phyloP scores from a whole-genome alignment of 2,329 filamentous ascomycete genomes.

The Curvularia verruculosa region DNA sequence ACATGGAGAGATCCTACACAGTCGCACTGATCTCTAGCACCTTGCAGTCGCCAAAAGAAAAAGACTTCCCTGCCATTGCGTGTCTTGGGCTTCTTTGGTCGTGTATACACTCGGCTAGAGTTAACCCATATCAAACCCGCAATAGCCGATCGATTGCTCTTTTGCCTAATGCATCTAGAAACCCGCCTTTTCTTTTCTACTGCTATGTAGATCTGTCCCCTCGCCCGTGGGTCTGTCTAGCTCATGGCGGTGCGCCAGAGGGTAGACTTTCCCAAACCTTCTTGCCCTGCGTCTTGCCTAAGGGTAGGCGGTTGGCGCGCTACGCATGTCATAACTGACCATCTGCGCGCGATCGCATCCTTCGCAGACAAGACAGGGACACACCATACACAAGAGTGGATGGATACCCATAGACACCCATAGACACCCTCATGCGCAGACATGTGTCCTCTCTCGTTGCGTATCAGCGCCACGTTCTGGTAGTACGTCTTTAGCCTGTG shows the following conservation, averaged over 20 bases:
- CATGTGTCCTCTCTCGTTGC: background rate
- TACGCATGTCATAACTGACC: conserved; percentile 8
- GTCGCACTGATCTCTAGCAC: background rate
- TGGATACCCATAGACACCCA: background rate
- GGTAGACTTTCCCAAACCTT: conserved; percentile 1
- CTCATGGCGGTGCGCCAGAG: background rate
- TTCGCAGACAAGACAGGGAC: background rate
- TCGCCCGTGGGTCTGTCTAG: conserved; percentile 2
- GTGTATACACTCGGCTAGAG: background rate
- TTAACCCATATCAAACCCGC: background rate
- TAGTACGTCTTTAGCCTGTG: conserved; percentile 2
- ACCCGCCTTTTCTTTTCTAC: conserved; percentile 2
- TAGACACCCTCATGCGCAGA: background rate
- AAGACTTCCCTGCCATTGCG: background rate
- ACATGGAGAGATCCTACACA: background rate
- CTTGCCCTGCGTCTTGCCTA: conserved; percentile 11
- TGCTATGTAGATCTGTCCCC: background rate
- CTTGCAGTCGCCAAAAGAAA: background rate
- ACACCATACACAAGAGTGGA: conserved; percentile 1
- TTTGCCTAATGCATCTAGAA: conserved; percentile 8
- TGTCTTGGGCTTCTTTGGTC: background rate
- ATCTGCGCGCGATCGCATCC: conserved; percentile 3
- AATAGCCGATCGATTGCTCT: background rate
- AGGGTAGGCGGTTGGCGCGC: conserved; percentile 10
- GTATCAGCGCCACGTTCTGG: background rate